Conservation (phyloP, 257 asterid species). For the Solanum chaucha region DNA sequence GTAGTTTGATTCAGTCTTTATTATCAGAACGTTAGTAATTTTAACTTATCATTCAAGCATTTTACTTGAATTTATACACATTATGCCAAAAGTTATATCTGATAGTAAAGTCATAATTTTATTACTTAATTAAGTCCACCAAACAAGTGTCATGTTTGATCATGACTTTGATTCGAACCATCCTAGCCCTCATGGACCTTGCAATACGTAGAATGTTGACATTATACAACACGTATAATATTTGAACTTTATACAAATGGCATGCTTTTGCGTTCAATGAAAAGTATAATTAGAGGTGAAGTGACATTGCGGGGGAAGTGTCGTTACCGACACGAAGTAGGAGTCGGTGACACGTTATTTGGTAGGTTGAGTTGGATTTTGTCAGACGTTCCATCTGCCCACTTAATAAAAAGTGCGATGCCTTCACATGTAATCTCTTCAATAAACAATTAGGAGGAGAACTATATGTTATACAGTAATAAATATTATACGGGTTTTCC, state of each 20-base stretch:
- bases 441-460: not conserved
- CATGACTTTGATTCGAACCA: too few species aligned
- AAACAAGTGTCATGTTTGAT: too few species aligned
- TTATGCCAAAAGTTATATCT: too few species aligned
- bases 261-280: too few species aligned
- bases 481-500: not conserved
- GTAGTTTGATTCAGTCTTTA: not conserved
- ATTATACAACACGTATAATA: too few species aligned
- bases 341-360: conserved; percentile 26
- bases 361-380: conserved; percentile 2
- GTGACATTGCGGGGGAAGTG: not conserved
- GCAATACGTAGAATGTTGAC: too few species aligned
- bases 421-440: conserved; percentile 8
- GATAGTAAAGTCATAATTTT: too few species aligned
- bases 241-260: too few species aligned
- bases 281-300: too few species aligned
- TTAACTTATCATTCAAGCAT: not conserved
- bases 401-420: not conserved
- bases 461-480: not conserved
- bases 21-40: not conserved
- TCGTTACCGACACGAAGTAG: conserved; percentile 16
- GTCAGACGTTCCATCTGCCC: conserved; percentile 3
- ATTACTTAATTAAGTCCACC: too few species aligned
- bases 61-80: not conserved
- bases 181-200: too few species aligned